phyloP scores from a whole-genome alignment of 352 stramenopile species.

The Pythium aristosporum region DNA sequence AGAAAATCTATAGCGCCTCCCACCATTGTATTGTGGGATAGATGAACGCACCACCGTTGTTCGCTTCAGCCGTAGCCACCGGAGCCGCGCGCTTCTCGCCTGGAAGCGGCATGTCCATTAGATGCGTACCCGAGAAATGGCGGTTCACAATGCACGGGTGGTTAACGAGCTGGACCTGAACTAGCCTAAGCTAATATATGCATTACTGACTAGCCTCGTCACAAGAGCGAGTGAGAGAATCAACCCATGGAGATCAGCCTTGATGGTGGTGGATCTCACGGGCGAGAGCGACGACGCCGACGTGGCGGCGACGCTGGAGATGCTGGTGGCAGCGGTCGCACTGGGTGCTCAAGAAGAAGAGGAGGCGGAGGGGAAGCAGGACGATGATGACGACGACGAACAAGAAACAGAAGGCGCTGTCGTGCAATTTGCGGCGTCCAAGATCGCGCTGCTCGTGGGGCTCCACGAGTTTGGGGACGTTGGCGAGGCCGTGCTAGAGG shows the following conservation, averaged over 20 bases:
- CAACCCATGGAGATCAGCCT: background rate
- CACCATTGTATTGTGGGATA: background rate
- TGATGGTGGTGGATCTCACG: conserved; percentile 2
- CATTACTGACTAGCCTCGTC: too few species aligned
- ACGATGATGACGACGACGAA: background rate
- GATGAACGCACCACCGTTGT: conserved; percentile 1
- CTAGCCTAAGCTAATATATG: too few species aligned
- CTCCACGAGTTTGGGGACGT: conserved; percentile 73
- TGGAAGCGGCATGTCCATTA: conserved; percentile 15
- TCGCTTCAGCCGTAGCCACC: background rate
- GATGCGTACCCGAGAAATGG: too few species aligned
- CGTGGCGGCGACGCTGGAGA: background rate
- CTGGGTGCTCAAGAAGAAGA: background rate
- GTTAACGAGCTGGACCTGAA: too few species aligned
- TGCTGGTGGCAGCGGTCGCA: background rate
- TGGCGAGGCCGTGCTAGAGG: conserved; percentile 46
- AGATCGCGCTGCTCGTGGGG: conserved; percentile 63
- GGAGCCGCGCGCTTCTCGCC: conserved; percentile 14
- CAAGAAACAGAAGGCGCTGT: background rate
- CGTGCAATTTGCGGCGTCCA: conserved; percentile 68
- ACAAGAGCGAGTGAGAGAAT: too few species aligned
- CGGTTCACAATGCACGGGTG: too few species aligned
- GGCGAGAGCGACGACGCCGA: conserved; percentile 5
- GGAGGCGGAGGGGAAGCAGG: too few species aligned
- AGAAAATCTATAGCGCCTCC: background rate